Evolutionary conservation across 23 red algal species (phyloP).

Genomic region (Agarophyton chilense): DNA sequence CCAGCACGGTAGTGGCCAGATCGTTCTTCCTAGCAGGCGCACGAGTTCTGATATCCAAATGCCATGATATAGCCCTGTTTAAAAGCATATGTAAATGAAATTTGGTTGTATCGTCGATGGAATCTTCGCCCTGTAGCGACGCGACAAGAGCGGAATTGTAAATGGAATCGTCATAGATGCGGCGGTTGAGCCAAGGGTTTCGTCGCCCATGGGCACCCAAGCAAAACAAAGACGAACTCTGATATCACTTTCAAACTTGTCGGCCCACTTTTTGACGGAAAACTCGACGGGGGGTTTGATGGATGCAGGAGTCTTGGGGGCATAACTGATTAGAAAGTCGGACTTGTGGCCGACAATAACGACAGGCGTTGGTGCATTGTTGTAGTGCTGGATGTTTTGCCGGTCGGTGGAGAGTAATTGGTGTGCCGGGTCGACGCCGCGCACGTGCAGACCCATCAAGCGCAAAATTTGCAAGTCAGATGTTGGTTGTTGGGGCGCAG

Average conservation of each 20-base stretch:
- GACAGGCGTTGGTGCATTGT: too few relatives aligned
- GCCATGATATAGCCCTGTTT: constrained; percentile 54
- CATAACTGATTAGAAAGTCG: constrained; percentile 1
- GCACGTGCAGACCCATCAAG: constrained; percentile 8
- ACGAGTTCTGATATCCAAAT: constrained; percentile 4
- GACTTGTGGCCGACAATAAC: neutral
- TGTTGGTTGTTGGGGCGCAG: neutral
- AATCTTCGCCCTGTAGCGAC: constrained; percentile 8
- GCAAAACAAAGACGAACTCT: constrained; percentile 36
- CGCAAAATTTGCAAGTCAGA: constrained; percentile 41
- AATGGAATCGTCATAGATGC: neutral
- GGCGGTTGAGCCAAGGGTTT: neutral
- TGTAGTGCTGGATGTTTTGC: neutral
- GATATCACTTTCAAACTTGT: constrained; percentile 40
- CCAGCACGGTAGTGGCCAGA: constrained; percentile 62
- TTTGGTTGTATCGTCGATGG: neutral
- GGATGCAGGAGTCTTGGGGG: neutral
- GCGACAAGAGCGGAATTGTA: constrained; percentile 57
- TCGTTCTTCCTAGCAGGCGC: constrained; percentile 32
- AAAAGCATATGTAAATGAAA: constrained; percentile 46
- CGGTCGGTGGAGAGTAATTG: neutral
- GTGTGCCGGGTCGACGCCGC: neutral
- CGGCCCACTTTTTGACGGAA: constrained; percentile 59
- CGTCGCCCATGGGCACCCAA: neutral
- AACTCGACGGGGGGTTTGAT: constrained; percentile 24